Evolutionary conservation across 257 asterid genomes (phyloP), one percentile per base, ranked within the genome.

Genomic region (Lycium barbarum): DNA sequence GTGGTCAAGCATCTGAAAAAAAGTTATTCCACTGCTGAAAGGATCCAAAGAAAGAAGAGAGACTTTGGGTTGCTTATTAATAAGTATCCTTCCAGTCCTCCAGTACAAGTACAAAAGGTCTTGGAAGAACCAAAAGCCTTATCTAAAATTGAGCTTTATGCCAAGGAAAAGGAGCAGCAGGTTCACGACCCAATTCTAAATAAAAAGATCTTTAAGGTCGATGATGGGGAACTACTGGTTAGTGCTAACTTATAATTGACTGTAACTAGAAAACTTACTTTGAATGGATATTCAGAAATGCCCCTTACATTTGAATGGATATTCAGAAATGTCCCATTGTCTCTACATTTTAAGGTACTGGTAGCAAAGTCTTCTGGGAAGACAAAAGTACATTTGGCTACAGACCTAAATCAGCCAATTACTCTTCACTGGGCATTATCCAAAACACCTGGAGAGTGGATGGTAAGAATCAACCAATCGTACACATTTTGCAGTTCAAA

Each of bases 371-470:
- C 90, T 79, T 88, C 93, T 36, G 90, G 92, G 71, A 91, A 90
- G 93, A 91, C 84, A 76, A 92, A 87, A 85, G 91, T 97, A 87
- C 89, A 88, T 90, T 90, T 97, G 83, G 98, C 96, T 59, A 95
- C 99, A 62, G 95, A 95, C 89, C 89, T 92, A 85, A 91, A 91
- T 61, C 94, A 93, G 81, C 95, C 97, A 68, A 88, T 88, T 87
- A 91, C 90, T 88, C 95, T 97, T 83, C 99, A 97, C 92, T 97
- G 99, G 99, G 98, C 97, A 84, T 88, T 97, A 86, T 94, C 99
- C 87, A 90, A 82, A 87, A 93, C 65, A 63, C 95, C 90, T 83
- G 98, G 99, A 84, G 98, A 95, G 88, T 97, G 99, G 99, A 62
- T 86, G 87, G 99, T 97, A 91, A 66, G 93, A 89, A 68, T 20